Conservation (phyloP, 805 yeast genomes). For the Scheffersomyces ergatensis region DNA sequence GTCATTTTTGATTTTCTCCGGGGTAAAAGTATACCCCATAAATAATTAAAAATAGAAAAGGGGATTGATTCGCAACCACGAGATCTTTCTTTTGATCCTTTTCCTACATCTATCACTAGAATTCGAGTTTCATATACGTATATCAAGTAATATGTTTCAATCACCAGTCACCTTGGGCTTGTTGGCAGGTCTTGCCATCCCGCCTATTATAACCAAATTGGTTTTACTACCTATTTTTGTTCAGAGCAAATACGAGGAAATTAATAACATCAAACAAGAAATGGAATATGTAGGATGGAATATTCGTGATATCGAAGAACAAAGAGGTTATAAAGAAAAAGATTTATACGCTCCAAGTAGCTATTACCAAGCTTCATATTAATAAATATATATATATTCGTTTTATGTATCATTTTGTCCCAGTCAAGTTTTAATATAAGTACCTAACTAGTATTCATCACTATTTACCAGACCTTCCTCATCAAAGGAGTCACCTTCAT, state of each 20-base stretch:
- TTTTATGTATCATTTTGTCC: not conserved
- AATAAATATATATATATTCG: not conserved
- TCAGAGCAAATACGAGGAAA: slow-evolving; percentile 19
- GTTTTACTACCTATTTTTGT: slow-evolving; percentile 25
- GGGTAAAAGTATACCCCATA: no score
- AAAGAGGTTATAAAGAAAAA: slow-evolving; percentile 22
- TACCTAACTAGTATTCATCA: not conserved
- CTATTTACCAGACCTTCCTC: slow-evolving; percentile 14
- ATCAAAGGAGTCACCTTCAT: slow-evolving; percentile 12
- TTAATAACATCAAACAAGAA: slow-evolving; percentile 26
- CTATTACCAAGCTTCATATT: slow-evolving; percentile 8
- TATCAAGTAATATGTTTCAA: no score
- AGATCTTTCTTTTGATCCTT: no score
- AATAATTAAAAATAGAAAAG: no score
- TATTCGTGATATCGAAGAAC: slow-evolving; percentile 28
- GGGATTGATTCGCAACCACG: no score
- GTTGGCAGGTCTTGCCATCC: slow-evolving; percentile 25
- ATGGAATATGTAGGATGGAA: slow-evolving; percentile 35
- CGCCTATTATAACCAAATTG: slow-evolving; percentile 27
- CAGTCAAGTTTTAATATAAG: no score
- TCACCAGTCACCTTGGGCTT: slow-evolving; percentile 14
- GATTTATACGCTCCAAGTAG: slow-evolving; percentile 27
- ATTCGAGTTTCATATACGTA: no score
- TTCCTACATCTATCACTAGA: no score
- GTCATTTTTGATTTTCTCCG: no score